phyloP scores from a whole-genome alignment of 768 basidiomycete species.

The Psilocybe cubensis region DNA sequence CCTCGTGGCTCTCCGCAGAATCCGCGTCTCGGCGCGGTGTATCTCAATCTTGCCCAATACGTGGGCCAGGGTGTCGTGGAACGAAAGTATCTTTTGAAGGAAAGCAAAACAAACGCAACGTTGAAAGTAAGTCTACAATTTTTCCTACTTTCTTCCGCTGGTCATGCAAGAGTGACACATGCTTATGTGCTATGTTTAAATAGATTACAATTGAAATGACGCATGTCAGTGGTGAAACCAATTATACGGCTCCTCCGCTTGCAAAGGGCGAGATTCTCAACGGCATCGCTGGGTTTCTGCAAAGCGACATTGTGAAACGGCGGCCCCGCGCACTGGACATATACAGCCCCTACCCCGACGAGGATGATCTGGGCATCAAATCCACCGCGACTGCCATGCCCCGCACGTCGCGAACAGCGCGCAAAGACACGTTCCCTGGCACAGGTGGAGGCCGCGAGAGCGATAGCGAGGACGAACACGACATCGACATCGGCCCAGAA shows the following conservation, averaged over 20 bases:
- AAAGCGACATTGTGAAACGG: constrained; percentile 55
- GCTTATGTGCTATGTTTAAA: neutral
- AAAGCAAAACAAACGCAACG: constrained; percentile 81
- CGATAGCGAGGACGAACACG: constrained; percentile 12
- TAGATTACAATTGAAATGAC: constrained; percentile 64
- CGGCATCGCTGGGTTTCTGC: constrained; percentile 64
- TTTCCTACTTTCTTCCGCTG: neutral
- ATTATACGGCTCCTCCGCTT: constrained; percentile 67
- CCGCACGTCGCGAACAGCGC: constrained; percentile 18
- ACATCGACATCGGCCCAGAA: neutral
- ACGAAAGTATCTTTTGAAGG: constrained; percentile 66
- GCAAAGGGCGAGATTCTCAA: constrained; percentile 75
- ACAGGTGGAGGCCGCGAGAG: constrained; percentile 11
- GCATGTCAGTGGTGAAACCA: constrained; percentile 53
- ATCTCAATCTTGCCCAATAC: constrained; percentile 78
- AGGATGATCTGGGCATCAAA: constrained; percentile 36
- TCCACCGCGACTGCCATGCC: constrained; percentile 17
- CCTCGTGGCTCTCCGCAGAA: constrained; percentile 54
- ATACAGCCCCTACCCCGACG: constrained; percentile 40
- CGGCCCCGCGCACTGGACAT: constrained; percentile 56
- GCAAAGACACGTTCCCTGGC: constrained; percentile 7
- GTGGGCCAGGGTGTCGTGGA: constrained; percentile 61
- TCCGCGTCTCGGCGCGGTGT: constrained; percentile 64
- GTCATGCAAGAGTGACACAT: neutral
- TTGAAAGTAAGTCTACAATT: constrained; percentile 53